A percentile compares a stretch with the other conserved stretches of the same genome.
phyloP scores from a whole-genome alignment of 768 basidiomycete species.

The Boletus subcaerulescens region DNA sequence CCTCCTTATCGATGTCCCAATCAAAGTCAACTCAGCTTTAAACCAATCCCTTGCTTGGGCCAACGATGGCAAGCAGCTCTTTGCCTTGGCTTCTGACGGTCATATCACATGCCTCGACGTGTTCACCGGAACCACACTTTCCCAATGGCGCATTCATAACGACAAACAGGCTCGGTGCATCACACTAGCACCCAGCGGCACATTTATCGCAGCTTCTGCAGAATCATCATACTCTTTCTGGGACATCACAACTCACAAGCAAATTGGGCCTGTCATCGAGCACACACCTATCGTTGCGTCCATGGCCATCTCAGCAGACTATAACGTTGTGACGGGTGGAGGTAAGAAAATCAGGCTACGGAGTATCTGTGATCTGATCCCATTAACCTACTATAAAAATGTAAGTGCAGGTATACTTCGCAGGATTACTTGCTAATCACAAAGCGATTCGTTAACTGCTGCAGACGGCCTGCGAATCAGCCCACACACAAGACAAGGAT shows the following conservation, averaged over 20 bases:
- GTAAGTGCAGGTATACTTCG: not conserved
- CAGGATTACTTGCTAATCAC: not conserved
- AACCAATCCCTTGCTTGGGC: slow-evolving; percentile 13
- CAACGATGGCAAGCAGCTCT: slow-evolving; percentile 4
- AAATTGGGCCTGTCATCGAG: slow-evolving; percentile 6
- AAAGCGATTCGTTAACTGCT: not conserved
- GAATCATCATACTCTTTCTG: slow-evolving; percentile 9
- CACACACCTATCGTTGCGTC: not conserved
- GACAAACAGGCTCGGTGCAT: not conserved
- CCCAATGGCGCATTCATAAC: slow-evolving; percentile 1
- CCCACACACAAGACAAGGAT: not conserved
- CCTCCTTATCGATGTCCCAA: not conserved
- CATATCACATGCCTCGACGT: slow-evolving; percentile 3
- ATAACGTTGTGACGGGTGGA: slow-evolving; percentile 1
- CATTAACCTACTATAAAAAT: not conserved
- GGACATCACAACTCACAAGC: slow-evolving; percentile 2
- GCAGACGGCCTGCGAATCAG: not conserved
- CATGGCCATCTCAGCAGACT: slow-evolving; percentile 4
- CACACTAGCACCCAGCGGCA: not conserved
- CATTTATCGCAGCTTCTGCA: slow-evolving; percentile 3
- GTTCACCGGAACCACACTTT: not conserved
- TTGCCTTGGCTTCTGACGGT: not conserved
- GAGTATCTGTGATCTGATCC: not conserved
- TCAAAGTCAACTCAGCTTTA: not conserved
- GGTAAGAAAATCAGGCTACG: not conserved